Base-by-base conservation (phyloP, 2,329 filamentous ascomycete species). In the Curvularia verruculosa region DNA sequence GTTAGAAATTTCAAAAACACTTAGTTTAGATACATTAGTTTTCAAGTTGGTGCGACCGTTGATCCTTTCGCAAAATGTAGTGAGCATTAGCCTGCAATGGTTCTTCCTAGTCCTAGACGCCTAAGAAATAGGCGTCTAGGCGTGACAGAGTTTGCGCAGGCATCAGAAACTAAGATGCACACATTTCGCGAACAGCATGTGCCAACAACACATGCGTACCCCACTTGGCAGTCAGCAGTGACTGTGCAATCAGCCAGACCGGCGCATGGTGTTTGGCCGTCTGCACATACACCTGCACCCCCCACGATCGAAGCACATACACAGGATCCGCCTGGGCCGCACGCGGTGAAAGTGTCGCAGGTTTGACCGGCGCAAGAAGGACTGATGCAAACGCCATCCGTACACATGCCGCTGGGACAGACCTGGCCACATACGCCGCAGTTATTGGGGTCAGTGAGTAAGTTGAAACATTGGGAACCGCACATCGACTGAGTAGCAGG, bases 141-240 rank as follows among this genome's bases (percentile, higher is more conserved):
- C 26, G 26, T 8, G 26, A 28, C 4, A 8, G 26, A 6, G 26
- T 28, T 28, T 28, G 26, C 26, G 26, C 26, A 28, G 26, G 5
- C 26, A 28, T 28, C 26, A 9, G 26, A 5, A 8, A 28, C 26
- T 5, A 28, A 2, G 10, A 54, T 36, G 15, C 51, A 48, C 1
- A 41, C 47, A 12, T 43, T 34, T 0, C 44, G 31, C 2, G 43
- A n/a, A 15, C 51, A 54, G 51, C 51, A 54, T 6, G 51, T 49
- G 0, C 26, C 40, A 1, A 54, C 34, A 2, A 40, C 7, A 21
- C 51, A 54, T 28, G 26, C 26, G 26, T 28, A 28, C 26, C 26
- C 26, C 36, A 54, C 1, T 37, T 49, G 51, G 24, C 1, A 3
- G 0, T 1, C 5, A 44, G 2, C 44, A 54, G 10, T 54, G 44